phyloP scores from a whole-genome alignment of 768 basidiomycete genomes.

The Tulasnella calospora region DNA sequence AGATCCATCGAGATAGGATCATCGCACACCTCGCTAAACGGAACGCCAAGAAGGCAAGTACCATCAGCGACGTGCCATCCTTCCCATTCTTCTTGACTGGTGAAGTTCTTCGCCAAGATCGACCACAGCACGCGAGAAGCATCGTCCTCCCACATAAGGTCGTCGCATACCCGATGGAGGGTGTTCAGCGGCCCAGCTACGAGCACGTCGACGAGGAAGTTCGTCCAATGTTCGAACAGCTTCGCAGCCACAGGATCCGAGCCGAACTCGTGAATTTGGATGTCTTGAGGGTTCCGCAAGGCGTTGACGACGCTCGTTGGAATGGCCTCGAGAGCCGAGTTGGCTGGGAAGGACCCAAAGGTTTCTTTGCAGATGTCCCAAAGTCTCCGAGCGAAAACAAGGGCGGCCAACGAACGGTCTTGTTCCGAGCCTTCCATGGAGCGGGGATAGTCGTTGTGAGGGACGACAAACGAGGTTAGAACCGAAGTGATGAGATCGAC shows the following conservation, averaged over 20 bases:
- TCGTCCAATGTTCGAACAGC: slow-evolving; percentile 18
- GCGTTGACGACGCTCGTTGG: background rate
- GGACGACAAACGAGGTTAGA: background rate
- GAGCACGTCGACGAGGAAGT: slow-evolving; percentile 22
- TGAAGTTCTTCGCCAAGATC: background rate
- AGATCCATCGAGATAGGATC: slow-evolving; percentile 14
- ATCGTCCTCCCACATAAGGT: slow-evolving; percentile 18
- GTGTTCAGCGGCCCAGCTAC: background rate
- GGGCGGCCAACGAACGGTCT: background rate
- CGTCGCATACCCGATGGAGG: background rate
- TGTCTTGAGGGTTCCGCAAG: background rate
- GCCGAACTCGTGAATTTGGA: background rate
- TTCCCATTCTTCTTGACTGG: slow-evolving; percentile 8
- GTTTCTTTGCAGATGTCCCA: slow-evolving; percentile 15
- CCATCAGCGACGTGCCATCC: background rate
- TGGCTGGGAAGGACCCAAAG: background rate
- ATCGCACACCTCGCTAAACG: slow-evolving; percentile 17
- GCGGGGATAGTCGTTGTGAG: background rate
- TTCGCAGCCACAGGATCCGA: background rate
- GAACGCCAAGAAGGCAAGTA: slow-evolving; percentile 6
- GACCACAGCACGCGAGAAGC: slow-evolving; percentile 7
- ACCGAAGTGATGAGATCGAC: background rate
- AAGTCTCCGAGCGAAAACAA: background rate
- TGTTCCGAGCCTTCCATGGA: background rate
- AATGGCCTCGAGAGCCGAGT: background rate